Base-by-base conservation (phyloP, 306 rosid species). In the Fragaria nilgerrensis region DNA sequence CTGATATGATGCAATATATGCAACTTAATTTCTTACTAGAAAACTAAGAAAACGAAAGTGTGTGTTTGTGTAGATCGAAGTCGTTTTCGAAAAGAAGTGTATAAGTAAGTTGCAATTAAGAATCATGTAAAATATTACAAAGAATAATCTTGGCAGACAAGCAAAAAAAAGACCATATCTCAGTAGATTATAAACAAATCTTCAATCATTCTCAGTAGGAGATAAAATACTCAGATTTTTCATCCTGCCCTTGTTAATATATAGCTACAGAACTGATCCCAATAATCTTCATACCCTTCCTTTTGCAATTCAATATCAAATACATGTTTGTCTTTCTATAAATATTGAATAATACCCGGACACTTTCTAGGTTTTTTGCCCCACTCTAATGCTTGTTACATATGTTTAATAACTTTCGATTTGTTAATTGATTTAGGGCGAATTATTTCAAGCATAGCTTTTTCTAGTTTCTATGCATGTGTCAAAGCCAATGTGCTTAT, bases 61-160 rank as follows among this genome's bases (percentile, higher is more conserved):
- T 62, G 14, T 27, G 14, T 27, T 27, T 59, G 14, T 63, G 22
- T 63, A 63, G 43, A 23, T 61, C 20, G 34, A 61, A 29, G 39
- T 63, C 37, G 68, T 41, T 32, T 29, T 62, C 41, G 68, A 62
- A 62, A 32, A 62, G 22, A 62, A 62, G n/a, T 62, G 41, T 63
- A 6, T 48, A 44, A 71, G 37, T 66, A 72, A 70, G 55, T 73
- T 41, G 44, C 19, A 44, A 43, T n/a, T 62, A 53, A 75, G 66
- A 62, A 34, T 66, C 72, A 48, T 68, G 29, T 72, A 75, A 78
- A 79, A 22, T 76, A 76, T 9, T 72, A 75, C 34, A 77, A 68
- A 23, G 74, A 79, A 82, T 84, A 80, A 81, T 79, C 83, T 81
- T 75, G 83, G 85, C 48, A 83, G 86, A 80, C 83, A 78, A 80